Evolutionary conservation across 2,329 filamentous ascomycete species (phyloP).

Genomic region (Trichoderma koningiopsis): DNA sequence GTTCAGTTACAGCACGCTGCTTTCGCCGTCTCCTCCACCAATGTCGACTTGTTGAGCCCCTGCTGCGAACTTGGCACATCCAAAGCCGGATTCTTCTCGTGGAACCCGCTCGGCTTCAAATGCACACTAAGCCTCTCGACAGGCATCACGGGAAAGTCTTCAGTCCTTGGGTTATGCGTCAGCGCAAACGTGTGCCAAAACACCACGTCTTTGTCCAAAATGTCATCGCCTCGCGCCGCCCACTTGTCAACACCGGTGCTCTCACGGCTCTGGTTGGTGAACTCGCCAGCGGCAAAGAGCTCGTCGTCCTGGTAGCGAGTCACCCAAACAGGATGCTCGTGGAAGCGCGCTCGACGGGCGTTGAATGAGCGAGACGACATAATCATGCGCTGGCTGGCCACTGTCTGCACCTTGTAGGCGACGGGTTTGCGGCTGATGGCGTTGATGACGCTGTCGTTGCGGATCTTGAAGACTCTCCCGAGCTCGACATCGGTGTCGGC

Average conservation of each 20-base stretch:
- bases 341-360: constrained; percentile 47
- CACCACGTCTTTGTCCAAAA: constrained; percentile 40
- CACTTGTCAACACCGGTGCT: constrained; percentile 49
- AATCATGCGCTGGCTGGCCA: constrained; percentile 50
- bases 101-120: constrained; percentile 47
- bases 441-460: constrained; percentile 51
- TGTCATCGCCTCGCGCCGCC: constrained; percentile 50
- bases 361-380: constrained; percentile 49
- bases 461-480: constrained; percentile 54
- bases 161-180: constrained; percentile 52
- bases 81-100: constrained; percentile 49
- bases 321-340: constrained; percentile 51
- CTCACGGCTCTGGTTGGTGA: constrained; percentile 53
- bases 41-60: constrained; percentile 44
- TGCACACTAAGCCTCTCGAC: constrained; percentile 52
- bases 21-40: constrained; percentile 35
- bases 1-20: constrained; percentile 33
- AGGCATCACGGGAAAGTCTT: constrained; percentile 56
- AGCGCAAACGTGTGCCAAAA: constrained; percentile 53
- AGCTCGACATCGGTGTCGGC: constrained; percentile 56
- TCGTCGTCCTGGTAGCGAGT: constrained; percentile 53
- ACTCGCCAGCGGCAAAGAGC: constrained; percentile 54
- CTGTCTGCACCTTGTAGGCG: constrained; percentile 52
- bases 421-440: constrained; percentile 50
- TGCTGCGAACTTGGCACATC: constrained; percentile 43